Evolutionary conservation across 257 asterid genomes (phyloP).

Genomic region (Scutellaria barbata): DNA sequence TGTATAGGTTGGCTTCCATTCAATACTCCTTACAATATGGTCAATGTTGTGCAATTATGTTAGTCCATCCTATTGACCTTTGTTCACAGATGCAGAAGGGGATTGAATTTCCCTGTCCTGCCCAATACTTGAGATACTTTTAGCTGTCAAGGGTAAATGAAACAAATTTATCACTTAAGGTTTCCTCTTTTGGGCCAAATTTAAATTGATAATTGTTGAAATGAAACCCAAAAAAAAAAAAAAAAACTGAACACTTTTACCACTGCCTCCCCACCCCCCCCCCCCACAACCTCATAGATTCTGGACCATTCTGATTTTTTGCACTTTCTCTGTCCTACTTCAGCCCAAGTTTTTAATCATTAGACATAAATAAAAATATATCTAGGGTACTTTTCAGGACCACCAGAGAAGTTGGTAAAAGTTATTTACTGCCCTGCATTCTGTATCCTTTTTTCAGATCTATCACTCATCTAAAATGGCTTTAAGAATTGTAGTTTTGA

Average conservation of each 20-base stretch:
- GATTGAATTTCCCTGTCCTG: slow-evolving; percentile 1
- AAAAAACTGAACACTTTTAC: background rate
- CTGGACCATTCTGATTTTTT: background rate
- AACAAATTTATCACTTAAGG: background rate
- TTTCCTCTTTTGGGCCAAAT: too few species aligned
- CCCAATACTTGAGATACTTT: background rate
- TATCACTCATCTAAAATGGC: background rate
- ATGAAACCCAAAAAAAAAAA: too few species aligned
- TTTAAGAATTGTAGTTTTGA: background rate
- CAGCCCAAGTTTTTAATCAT: background rate
- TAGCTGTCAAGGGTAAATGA: background rate
- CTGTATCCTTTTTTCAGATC: background rate
- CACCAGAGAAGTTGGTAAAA: background rate
- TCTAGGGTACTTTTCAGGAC: background rate
- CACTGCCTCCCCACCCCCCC: background rate
- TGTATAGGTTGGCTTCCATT: slow-evolving; percentile 70
- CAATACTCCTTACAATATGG: background rate
- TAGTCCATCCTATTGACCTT: slow-evolving; percentile 2
- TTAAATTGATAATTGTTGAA: too few species aligned
- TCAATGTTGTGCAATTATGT: slow-evolving; percentile 11
- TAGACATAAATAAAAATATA: background rate
- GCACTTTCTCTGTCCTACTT: slow-evolving; percentile 3
- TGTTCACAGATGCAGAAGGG: background rate
- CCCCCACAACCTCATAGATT: background rate
- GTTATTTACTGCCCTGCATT: background rate